Base-by-base conservation (phyloP, 768 basidiomycete species). In the Leucosporidium scottii region DNA sequence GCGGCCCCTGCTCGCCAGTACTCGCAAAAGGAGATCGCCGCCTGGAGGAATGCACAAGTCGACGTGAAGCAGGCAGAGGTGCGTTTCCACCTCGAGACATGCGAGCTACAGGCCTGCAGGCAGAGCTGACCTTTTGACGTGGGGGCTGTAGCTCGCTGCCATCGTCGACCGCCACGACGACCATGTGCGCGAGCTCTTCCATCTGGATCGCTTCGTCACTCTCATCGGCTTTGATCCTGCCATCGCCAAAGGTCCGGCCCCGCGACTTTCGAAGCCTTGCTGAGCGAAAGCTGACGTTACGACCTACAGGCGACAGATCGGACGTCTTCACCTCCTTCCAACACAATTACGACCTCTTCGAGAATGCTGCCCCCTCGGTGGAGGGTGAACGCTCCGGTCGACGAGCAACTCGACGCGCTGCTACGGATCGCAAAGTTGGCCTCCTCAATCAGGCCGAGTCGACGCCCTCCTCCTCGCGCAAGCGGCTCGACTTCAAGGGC, bases 101-200 rank as follows among this genome's bases (percentile, higher is more conserved):
- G 5, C 21, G 44, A 21, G 27, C 25, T 44, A 20, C 27, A 17
- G 6, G 1, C 6, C 7, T 17, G 59, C 17, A 18, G 44, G 39
- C 39, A 27, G 27, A 39, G 39, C 44, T 48, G 59, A 47, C 27
- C 25, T 39, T 59, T 17, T n/a, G 25, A 17, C 25, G 27, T 27
- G 17, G 39, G 25, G 13, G 6, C 39, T 31, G 21, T 49, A 73
- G 66, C 68, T 73, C 17, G 55, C 65, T 1, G n/a, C 53, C 1
- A 70, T 72, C 15, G 66, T 69, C 36, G 71, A 74, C 59, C 27
- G 36, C 3, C 71, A 74, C 56, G 71, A 74, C 48, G 64, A 67
- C 30, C 68, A 91, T 87, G 82, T 94, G 58, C 85, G 93, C 67
- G 91, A 97, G 78, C 81, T 85, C 66, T 97, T 93, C 78, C 93